phyloP scores from a whole-genome alignment of 208 protist species.

The Naegleria gruberi region DNA sequence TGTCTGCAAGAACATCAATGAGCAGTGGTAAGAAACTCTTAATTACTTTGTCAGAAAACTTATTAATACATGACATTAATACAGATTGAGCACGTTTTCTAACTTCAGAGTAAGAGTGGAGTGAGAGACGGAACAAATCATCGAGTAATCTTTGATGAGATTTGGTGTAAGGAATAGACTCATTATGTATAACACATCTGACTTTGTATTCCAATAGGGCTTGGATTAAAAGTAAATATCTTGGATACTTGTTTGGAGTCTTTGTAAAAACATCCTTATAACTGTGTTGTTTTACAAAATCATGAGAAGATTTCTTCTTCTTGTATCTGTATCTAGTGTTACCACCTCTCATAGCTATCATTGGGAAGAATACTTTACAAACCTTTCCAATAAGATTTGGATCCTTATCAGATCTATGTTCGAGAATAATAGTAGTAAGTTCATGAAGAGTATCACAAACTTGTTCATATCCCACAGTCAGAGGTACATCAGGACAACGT shows the following conservation, averaged over 20 bases:
- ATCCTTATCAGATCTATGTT: neutral
- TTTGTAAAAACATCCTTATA: neutral
- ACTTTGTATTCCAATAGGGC: neutral
- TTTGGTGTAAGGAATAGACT: neutral
- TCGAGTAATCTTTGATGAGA: neutral
- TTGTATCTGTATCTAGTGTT: neutral
- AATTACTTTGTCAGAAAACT: neutral
- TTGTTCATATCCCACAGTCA: neutral
- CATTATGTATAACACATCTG: neutral
- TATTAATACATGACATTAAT: neutral
- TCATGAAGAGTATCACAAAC: neutral
- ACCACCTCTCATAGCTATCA: neutral
- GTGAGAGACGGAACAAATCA: neutral
- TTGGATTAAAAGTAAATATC: neutral
- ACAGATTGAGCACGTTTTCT: constrained; percentile 8
- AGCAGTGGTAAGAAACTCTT: neutral
- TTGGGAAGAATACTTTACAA: neutral
- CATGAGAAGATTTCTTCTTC: neutral
- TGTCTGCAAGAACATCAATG: neutral
- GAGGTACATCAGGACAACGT: neutral
- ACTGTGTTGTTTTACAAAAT: constrained; percentile 1
- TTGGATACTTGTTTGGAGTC: neutral
- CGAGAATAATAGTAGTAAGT: neutral
- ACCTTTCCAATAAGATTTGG: neutral
- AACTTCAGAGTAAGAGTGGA: neutral